Evolutionary conservation across 1,284 basidiomycete genomes (phyloP).

Genomic region (Austroboletus niveus): DNA sequence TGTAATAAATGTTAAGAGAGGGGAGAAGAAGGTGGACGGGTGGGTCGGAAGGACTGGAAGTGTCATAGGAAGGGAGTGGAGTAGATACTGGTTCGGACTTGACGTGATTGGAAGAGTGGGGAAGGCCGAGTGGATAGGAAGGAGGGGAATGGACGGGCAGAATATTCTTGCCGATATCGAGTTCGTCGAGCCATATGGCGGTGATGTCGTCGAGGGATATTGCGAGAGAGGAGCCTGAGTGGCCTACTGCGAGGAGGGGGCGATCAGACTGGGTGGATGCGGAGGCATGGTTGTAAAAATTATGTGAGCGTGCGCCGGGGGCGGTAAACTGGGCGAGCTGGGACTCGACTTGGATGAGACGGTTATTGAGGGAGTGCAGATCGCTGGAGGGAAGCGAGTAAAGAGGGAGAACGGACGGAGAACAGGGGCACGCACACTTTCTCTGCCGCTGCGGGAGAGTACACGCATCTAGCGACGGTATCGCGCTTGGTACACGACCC

Average conservation of each 20-base stretch:
- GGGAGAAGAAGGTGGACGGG: constrained; percentile 30
- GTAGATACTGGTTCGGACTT: constrained; percentile 47
- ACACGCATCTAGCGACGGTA: constrained; percentile 67
- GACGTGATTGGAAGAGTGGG: constrained; percentile 29
- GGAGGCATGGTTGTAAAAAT: constrained; percentile 35
- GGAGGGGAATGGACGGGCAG: constrained; percentile 20
- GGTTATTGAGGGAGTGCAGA: constrained; percentile 76
- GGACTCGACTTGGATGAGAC: constrained; percentile 60
- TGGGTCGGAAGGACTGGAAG: constrained; percentile 14
- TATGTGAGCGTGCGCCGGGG: constrained; percentile 38
- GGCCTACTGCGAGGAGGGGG: constrained; percentile 36
- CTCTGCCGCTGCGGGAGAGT: constrained; percentile 76
- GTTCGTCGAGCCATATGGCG: constrained; percentile 56
- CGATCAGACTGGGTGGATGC: constrained; percentile 36
- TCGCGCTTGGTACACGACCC: constrained; percentile 75
- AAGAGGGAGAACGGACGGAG: constrained; percentile 1
- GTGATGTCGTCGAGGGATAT: constrained; percentile 56
- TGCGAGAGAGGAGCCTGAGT: constrained; percentile 49
- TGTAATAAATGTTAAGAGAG: constrained; percentile 20
- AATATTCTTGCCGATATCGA: constrained; percentile 37
- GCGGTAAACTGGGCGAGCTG: constrained; percentile 50
- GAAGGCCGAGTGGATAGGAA: constrained; percentile 10
- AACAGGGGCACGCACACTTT: constrained; percentile 59
- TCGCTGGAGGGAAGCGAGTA: constrained; percentile 44
- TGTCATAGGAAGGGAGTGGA: constrained; percentile 27